A percentile compares a stretch with the other conserved stretches of the same genome.
These are phyloP conservation scores for Paracorniculantispora psalliotae DNA, from an alignment of 2,329 filamentous ascomycete species.

Conservation along the genomic window DNA sequence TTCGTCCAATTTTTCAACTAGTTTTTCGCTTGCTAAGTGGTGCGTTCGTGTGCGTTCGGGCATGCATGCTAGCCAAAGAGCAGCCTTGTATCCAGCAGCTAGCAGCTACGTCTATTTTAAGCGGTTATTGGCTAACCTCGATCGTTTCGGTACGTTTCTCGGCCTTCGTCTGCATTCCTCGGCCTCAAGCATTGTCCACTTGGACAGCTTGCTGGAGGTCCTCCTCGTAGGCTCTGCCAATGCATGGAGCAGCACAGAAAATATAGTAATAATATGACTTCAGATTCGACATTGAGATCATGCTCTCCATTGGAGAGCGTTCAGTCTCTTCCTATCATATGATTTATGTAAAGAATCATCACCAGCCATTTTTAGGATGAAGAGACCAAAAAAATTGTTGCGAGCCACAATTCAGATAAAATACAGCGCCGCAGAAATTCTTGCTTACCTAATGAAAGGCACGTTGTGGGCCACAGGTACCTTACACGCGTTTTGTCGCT, in stretches of 20 bases:
- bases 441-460: slow-evolving; percentile 22
- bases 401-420: slow-evolving; percentile 19
- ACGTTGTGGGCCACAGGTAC: slow-evolving; percentile 9
- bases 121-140: too few species aligned
- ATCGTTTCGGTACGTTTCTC: neutral
- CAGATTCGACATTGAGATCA: slow-evolving; percentile 62
- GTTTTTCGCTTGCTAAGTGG: too few species aligned
- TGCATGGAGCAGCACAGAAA: neutral
- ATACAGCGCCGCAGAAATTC: neutral
- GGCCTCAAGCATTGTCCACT: neutral
- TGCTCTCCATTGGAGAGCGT: slow-evolving; percentile 47
- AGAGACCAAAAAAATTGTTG: slow-evolving; percentile 25
- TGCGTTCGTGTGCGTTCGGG: too few species aligned
- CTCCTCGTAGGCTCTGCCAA: too few species aligned
- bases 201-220: neutral
- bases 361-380: slow-evolving; percentile 44
- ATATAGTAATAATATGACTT: slow-evolving; percentile 36
- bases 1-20: neutral
- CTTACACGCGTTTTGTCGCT: neutral
- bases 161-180: too few species aligned
- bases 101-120: too few species aligned
- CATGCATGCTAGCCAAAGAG: too few species aligned
- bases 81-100: too few species aligned
- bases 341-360: slow-evolving; percentile 54
- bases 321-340: slow-evolving; percentile 68